Conservation (phyloP, 2,329 filamentous ascomycete genomes). For the Macrophomina tecta region DNA sequence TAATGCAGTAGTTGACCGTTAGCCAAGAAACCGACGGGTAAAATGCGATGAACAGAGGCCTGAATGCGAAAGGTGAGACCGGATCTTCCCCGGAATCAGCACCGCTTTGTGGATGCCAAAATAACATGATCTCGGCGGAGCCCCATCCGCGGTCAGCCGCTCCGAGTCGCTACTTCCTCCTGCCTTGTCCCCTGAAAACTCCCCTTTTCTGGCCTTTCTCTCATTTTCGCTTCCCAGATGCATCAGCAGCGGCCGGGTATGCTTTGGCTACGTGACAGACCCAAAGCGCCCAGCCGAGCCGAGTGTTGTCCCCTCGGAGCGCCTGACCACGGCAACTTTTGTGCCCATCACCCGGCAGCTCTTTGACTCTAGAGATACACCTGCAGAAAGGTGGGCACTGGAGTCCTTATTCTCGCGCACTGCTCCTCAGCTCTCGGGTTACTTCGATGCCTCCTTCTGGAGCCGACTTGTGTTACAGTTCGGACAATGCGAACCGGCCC, state of each 20-base stretch:
- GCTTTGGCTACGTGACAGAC: slow-evolving; percentile 35
- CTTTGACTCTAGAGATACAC: slow-evolving; percentile 12
- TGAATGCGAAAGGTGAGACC: slow-evolving; percentile 44
- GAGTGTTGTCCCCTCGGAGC: not conserved
- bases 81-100: not conserved
- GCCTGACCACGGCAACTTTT: slow-evolving; percentile 9
- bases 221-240: slow-evolving; percentile 29
- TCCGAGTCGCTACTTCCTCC: not conserved
- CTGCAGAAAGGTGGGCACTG: slow-evolving; percentile 32
- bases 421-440: slow-evolving; percentile 42
- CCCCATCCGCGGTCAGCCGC: not conserved
- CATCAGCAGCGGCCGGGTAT: slow-evolving; percentile 39
- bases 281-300: not conserved
- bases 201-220: too few species aligned
- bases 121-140: not conserved
- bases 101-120: not conserved
- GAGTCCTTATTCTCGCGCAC: slow-evolving; percentile 53
- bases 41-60: slow-evolving; percentile 48
- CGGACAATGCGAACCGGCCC: slow-evolving; percentile 46
- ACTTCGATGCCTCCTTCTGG: slow-evolving; percentile 47
- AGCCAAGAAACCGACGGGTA: slow-evolving; percentile 36
- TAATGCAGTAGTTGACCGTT: slow-evolving; percentile 3
- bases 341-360: slow-evolving; percentile 20
- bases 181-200: not conserved
- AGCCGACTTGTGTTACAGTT: slow-evolving; percentile 48